Evolutionary conservation across 2,329 filamentous ascomycete genomes (phyloP), one percentile per base, ranked within the genome.

Genomic region (Stemphylium vesicarium): DNA sequence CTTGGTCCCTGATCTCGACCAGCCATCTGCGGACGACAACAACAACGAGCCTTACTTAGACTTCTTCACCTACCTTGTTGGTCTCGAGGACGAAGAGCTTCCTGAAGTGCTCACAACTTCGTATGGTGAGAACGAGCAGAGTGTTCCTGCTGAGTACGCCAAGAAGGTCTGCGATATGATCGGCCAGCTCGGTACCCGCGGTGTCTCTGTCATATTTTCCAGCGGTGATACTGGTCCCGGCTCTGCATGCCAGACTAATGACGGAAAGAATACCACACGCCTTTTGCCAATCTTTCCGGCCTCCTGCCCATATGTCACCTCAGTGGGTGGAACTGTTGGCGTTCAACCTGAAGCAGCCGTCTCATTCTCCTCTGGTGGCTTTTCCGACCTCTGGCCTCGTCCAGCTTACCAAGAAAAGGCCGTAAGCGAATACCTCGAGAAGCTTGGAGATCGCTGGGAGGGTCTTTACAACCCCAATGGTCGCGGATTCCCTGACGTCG

Each of bases 1-100:
- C 3, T 72, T 82, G 7, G 69, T 82, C 10, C 80, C 80, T 0
- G 79, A 82, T 59, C 70, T 81, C 1, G 79, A 81, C 59, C 74
- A 81, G 58, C 79, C 80, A 0, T 68, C 69, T 26, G 56, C 63
- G 11, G 72, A 65, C 11, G 66, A 76, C 50, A 79, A 81, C 58
- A 63, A 70, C 46, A 82, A 82, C 49, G 81, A 83, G 72, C 81
- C 81, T 1, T 78, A 77, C 40, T 60, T 78, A n/a, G 73, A 75
- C 12, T 73, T 73, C 60, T 77, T 76, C 43, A 74, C 69, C 16
- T 74, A 72, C 45, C 62, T 77, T 18, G 50, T 71, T 42, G 63
- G 60, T 12, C 66, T 74, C 15, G 57, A 60, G 2, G 72, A 77
- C 37, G 61, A 55, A 9, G 59, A 76, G 45, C 69, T 77, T n/a